phyloP scores from a whole-genome alignment of 352 stramenopile genomes.

The Globisporangium iwayamae region DNA sequence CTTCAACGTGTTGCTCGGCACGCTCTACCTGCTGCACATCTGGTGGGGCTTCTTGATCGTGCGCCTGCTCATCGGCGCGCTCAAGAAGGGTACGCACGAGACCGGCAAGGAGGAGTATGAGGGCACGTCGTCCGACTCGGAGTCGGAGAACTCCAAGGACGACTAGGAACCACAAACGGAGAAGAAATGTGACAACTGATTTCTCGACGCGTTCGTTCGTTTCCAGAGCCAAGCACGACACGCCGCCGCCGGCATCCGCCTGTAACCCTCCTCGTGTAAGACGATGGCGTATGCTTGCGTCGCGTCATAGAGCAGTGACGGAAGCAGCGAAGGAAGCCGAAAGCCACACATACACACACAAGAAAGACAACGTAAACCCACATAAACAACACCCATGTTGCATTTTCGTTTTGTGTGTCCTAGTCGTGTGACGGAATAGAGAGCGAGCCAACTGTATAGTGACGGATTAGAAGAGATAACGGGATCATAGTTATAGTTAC shows the following conservation, averaged over 20 bases:
- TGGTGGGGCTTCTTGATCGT: slow-evolving; percentile 82
- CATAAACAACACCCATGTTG: background rate
- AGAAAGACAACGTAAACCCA: background rate
- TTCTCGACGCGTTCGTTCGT: background rate
- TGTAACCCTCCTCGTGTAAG: too few species aligned
- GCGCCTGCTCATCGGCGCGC: slow-evolving; percentile 58
- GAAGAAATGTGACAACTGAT: slow-evolving; percentile 1
- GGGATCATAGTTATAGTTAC: background rate
- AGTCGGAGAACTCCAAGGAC: slow-evolving; percentile 59
- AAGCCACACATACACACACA: background rate
- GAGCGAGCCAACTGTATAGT: too few species aligned
- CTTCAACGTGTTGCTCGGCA: slow-evolving; percentile 75
- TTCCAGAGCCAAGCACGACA: background rate
- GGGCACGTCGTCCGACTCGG: slow-evolving; percentile 74
- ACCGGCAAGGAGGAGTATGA: slow-evolving; percentile 85
- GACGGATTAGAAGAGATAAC: background rate
- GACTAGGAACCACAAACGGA: slow-evolving; percentile 26
- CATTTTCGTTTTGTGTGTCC: background rate
- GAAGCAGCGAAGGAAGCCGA: slow-evolving; percentile 1
- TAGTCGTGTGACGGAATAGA: too few species aligned
- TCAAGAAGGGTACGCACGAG: slow-evolving; percentile 75
- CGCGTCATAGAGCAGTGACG: background rate
- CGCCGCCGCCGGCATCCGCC: background rate
- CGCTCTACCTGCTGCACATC: slow-evolving; percentile 78
- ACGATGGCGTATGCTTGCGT: background rate